Percentiles rank a stretch among this genome's conserved stretches.
phyloP scores from a whole-genome alignment of 495 filamentous ascomycete species.

The Glutinoglossum americanum region DNA sequence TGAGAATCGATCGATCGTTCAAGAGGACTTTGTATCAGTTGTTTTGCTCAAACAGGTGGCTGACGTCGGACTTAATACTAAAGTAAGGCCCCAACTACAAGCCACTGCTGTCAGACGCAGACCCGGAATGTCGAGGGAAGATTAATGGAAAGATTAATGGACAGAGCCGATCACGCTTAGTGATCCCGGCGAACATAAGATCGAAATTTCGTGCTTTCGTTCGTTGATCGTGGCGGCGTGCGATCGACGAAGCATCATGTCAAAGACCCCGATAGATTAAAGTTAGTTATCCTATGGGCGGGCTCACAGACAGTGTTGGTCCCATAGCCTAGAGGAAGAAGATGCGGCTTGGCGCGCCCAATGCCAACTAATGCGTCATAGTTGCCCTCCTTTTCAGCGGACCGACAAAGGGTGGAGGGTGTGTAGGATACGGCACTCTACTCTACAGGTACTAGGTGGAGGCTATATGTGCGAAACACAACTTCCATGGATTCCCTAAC shows the following conservation, averaged over 20 bases:
- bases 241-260: neutral
- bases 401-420: too few species aligned
- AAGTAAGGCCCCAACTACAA: neutral
- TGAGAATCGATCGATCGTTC: too few species aligned
- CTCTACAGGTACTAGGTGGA: too few species aligned
- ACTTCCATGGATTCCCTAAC: neutral
- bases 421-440: too few species aligned
- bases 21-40: too few species aligned
- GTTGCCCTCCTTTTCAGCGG: too few species aligned
- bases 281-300: neutral
- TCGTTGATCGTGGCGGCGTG: neutral
- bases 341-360: too few species aligned
- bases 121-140: neutral
- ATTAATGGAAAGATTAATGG: neutral
- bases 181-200: neutral
- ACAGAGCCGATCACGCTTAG: neutral
- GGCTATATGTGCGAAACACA: neutral
- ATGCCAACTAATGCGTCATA: too few species aligned
- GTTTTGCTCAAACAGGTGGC: too few species aligned
- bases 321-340: too few species aligned
- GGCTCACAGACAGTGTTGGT: too few species aligned
- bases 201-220: neutral
- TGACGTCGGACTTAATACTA: too few species aligned
- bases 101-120: neutral
- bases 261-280: neutral